phyloP scores from a whole-genome alignment of 345 rosid genomes.

The Eutrema japonicum region DNA sequence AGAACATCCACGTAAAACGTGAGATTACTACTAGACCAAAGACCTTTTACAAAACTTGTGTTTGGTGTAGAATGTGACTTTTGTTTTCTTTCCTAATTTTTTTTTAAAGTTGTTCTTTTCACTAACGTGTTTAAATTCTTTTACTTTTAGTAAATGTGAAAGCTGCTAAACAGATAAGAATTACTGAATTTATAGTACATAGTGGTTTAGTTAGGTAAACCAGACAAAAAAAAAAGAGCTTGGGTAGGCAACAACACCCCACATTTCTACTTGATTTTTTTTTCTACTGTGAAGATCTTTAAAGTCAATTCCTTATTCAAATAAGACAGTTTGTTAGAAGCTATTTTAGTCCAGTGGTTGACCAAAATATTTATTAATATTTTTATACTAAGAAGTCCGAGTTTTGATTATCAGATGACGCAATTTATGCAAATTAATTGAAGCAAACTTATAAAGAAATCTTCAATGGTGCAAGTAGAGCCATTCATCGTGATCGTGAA shows the following conservation, averaged over 20 bases:
- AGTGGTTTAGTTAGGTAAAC: constrained; percentile 18
- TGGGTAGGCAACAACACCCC: constrained; percentile 7
- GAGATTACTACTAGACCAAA: constrained; percentile 29
- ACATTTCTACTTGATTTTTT: constrained; percentile 15
- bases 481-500: no score
- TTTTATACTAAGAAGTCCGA: no score
- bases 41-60: constrained; percentile 29
- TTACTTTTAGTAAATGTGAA: constrained; percentile 23
- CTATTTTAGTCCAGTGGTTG: no score
- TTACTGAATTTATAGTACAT: constrained; percentile 15
- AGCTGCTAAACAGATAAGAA: constrained; percentile 11
- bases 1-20: constrained; percentile 5
- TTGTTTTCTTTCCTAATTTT: not conserved
- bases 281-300: not conserved
- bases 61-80: constrained; percentile 17
- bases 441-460: no score
- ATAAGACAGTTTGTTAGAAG: not conserved
- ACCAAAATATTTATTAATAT: no score
- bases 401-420: no score
- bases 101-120: constrained; percentile 1
- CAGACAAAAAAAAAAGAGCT: not conserved
- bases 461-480: no score
- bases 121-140: constrained; percentile 10
- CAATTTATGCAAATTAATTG: no score
- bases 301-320: constrained; percentile 9